Evolutionary conservation across 305 asterid genomes (phyloP), one percentile per base, ranked within the genome.

Genomic region (Ilex paraguariensis): DNA sequence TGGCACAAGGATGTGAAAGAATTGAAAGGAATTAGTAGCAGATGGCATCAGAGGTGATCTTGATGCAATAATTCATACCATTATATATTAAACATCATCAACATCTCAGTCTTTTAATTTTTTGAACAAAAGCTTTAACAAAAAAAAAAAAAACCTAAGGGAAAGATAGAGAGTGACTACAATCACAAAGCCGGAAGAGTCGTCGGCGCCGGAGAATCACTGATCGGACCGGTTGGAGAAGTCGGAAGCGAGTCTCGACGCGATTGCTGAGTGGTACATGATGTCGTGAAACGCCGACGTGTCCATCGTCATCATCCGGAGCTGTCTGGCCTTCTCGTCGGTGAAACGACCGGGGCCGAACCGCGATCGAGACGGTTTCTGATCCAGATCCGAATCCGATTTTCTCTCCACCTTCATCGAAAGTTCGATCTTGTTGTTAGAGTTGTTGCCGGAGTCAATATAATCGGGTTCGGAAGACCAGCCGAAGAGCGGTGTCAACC

Each of bases 201-300:
- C 28, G 28, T 21, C 61, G 12, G 9, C 6, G 14, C 48, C 14
- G 48, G 42, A 36, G 42, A 36, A 31, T 74, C 79, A 66, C 16
- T 12, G 52, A 56, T 40, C 74, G 67, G 66, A 57, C 13, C 56
- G 66, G 52, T 70, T 57, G 54, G 91, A 60, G 81, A 84, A 79
- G 66, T 87, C 95, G 49, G 91, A 80, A 50, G 95, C 95, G 48
- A 87, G 95, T 50, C 90, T 66, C 7, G 95, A 72, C 40, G 95
- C 92, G 60, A 87, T 76, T 66, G 95, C 84, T 49, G 92, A 87
- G 74, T 81, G 92, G 66, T 87, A 87, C 95, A 87, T 87, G 67
- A 66, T 56, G 70, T 84, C 91, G 42, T 81, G 88, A 31, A 73
- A 79, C 79, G 87, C 70, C 65, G 86, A 13, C 66, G 90, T 62